These are phyloP conservation scores for Leptographium wingfieldii DNA, from an alignment of 2,329 filamentous ascomycete genomes.

Conservation along the genomic window DNA sequence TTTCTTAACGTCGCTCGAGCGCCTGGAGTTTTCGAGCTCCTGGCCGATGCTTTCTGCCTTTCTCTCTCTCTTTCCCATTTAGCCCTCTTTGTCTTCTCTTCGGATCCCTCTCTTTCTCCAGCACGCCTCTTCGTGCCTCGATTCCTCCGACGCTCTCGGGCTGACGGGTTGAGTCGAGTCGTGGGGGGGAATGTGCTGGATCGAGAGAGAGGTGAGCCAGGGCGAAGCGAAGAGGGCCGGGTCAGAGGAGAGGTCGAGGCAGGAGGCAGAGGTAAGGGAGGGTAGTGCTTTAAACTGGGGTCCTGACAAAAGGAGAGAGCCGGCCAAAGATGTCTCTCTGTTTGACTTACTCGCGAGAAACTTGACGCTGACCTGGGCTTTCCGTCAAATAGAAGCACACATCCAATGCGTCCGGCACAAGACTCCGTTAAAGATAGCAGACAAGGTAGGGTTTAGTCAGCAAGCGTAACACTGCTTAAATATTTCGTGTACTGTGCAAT, in stretches of 20 bases:
- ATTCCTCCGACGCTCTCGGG: conserved; percentile 3
- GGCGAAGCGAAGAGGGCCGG: conserved; percentile 5
- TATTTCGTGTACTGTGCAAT: too few species aligned
- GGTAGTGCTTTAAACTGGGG: conserved; percentile 28
- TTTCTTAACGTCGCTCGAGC: not conserved
- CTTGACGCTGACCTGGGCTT: not conserved
- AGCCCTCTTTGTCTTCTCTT: conserved; percentile 6
- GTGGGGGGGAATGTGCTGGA: not conserved
- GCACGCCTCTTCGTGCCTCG: not conserved
- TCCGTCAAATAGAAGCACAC: too few species aligned
- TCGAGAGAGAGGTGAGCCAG: conserved; percentile 15
- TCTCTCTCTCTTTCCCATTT: conserved; percentile 5
- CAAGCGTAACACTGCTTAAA: too few species aligned
- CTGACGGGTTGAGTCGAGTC: conserved; percentile 18
- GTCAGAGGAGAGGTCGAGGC: not conserved
- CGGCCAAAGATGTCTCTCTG: not conserved
- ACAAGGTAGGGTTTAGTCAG: too few species aligned
- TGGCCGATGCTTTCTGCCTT: not conserved
- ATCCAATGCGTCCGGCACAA: too few species aligned
- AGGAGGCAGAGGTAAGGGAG: conserved; percentile 17
- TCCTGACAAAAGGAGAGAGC: conserved; percentile 8
- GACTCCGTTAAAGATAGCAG: too few species aligned
- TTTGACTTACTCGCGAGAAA: not conserved
- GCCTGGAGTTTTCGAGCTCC: not conserved
- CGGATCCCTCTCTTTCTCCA: conserved; percentile 3